Conservation (phyloP, 2,329 filamentous ascomycete genomes). For the Cryphonectria carpinicola region DNA sequence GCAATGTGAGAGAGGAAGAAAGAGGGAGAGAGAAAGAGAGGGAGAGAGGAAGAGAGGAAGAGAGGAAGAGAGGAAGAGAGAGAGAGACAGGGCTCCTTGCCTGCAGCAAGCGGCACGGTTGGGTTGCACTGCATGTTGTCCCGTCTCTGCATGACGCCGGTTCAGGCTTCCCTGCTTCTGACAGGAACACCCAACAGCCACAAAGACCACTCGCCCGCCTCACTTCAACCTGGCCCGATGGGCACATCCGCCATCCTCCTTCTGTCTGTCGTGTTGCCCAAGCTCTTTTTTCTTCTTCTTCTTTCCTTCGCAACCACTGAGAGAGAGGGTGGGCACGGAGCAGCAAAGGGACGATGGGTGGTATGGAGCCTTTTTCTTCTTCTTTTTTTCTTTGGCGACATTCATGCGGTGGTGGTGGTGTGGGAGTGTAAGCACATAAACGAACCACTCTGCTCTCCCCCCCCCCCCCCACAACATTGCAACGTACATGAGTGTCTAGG, state of each 20-base stretch:
- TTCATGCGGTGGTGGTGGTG: slow-evolving; percentile 8
- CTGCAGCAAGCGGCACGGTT: neutral
- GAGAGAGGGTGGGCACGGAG: no score
- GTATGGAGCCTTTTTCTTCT: neutral
- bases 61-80: no score
- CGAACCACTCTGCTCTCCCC: neutral
- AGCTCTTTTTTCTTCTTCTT: neutral
- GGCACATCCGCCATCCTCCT: neutral
- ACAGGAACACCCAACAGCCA: neutral
- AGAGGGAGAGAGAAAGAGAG: neutral
- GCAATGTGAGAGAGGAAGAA: neutral
- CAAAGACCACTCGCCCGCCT: neutral
- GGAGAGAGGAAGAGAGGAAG: neutral
- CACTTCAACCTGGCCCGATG: neutral
- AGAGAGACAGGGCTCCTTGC: neutral
- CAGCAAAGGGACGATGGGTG: neutral
- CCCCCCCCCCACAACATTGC: neutral
- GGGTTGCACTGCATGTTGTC: slow-evolving; percentile 7
- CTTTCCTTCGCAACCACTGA: neutral
- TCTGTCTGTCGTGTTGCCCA: neutral
- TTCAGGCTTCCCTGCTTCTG: neutral
- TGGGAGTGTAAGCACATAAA: neutral
- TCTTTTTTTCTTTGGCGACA: no score
- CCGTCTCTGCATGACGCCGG: slow-evolving; percentile 2
- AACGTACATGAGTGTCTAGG: neutral